Evolutionary conservation across 371 early-diverging fungal species (phyloP), one percentile per base, ranked within the genome.

Genomic region (Actinomortierella ambigua): DNA sequence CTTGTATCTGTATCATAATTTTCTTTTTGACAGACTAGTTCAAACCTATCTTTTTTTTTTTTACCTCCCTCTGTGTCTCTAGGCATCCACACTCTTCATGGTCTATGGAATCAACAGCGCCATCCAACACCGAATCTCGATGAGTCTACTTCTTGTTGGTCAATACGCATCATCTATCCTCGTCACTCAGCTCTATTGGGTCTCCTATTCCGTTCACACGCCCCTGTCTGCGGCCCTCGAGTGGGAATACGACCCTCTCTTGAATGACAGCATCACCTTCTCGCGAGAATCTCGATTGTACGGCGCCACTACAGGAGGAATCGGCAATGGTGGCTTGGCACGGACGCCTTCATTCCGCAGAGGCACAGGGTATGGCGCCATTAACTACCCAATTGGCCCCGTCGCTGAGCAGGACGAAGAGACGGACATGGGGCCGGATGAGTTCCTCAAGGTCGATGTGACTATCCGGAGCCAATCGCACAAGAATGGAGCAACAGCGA

Each of bases 111-210:
- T 73, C 54, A 73, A 73, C 34, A 61, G 47, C 57, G 27, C 52
- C 26, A 63, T 73, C n/a, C 75, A 67, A 42, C 63, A 63, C 27
- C 63, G 63, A n/a, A 39, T 73, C 44, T 55, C 14, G 22, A 55
- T 73, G 51, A 53, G 44, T 8, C 9, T 53, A 0, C 24, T 55
- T 0, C 46, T 67, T 2, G 42, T 73, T 22, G 54, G 53, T 15
- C 75, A 73, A 18, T 73, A 73, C 23, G 23, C 41, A n/a, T 28
- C 57, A 5, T 63, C 75, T 15, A 9, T 66, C 5, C 8, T 67
- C 41, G 9, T 73, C 23, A 67, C 75, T 3, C 75, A 73, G 27
- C 27, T 66, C 8, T 67, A 73, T 22, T 73, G 75, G 75, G 66
- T 73, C 44, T 49, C 57, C 11, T 73, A 73, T 26, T 73, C 75